Conservation (phyloP, 192 early-diverging fungal species). For the Umbelopsis isabellina region DNA sequence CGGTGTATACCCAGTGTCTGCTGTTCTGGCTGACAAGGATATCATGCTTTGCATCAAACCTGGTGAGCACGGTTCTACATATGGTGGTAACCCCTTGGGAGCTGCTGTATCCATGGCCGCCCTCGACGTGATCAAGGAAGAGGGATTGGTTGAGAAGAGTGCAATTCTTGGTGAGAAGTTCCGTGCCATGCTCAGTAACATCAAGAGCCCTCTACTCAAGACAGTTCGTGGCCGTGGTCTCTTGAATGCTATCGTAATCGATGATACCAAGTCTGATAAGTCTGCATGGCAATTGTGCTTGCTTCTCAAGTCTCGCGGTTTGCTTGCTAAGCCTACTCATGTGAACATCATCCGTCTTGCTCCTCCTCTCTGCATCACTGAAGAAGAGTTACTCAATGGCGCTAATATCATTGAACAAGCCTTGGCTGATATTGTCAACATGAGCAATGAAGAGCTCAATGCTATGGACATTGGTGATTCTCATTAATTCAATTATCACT, state of each 20-base stretch:
- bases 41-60: slow-evolving; percentile 83
- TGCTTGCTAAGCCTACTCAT: slow-evolving; percentile 98
- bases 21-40: slow-evolving; percentile 84
- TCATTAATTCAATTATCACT: not conserved
- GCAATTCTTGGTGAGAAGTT: slow-evolving; percentile 83
- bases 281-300: slow-evolving; percentile 98
- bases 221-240: slow-evolving; percentile 90
- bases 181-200: slow-evolving; percentile 72
- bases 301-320: slow-evolving; percentile 86
- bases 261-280: slow-evolving; percentile 77
- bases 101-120: slow-evolving; percentile 94
- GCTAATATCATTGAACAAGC: slow-evolving; percentile 78
- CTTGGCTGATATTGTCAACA: slow-evolving; percentile 70
- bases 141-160: slow-evolving; percentile 83
- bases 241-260: slow-evolving; percentile 96
- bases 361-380: slow-evolving; percentile 94
- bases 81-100: slow-evolving; percentile 96
- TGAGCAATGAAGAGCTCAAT: slow-evolving; percentile 53
- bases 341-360: slow-evolving; percentile 97
- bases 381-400: slow-evolving; percentile 82
- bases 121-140: slow-evolving; percentile 93
- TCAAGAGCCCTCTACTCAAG: slow-evolving; percentile 79
- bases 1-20: slow-evolving; percentile 95
- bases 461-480: slow-evolving; percentile 8
- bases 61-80: slow-evolving; percentile 97